Evolutionary conservation across 2,329 filamentous ascomycete species (phyloP).

Genomic region (Graphilbum sp.): DNA sequence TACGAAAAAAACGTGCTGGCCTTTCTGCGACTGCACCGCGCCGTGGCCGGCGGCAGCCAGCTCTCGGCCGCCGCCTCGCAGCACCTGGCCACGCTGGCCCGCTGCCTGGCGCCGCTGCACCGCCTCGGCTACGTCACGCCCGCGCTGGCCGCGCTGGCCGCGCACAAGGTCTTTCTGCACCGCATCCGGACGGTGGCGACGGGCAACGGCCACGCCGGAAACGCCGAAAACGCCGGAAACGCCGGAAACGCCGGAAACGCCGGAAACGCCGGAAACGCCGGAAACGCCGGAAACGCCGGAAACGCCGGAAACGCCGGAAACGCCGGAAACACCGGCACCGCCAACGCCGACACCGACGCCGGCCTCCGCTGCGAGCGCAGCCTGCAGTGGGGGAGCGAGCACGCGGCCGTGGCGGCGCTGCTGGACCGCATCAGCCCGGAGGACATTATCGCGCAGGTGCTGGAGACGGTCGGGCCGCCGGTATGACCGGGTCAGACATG

Average conservation of each 20-base stretch:
- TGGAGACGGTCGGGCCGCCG: constrained; percentile 39
- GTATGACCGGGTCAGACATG: constrained; percentile 20
- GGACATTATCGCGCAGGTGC: constrained; percentile 48
- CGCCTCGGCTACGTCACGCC: constrained; percentile 68
- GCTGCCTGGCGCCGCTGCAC: constrained; percentile 67
- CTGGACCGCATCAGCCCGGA: constrained; percentile 46
- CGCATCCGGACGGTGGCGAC: constrained; percentile 50
- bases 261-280: background rate
- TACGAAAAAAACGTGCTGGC: constrained; percentile 81
- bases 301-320: background rate
- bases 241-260: background rate
- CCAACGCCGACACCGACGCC: background rate
- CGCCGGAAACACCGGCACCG: too few species aligned
- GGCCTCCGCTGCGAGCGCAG: constrained; percentile 52
- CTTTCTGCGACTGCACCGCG: constrained; percentile 77
- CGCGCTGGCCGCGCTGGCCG: constrained; percentile 65
- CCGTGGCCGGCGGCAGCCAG: constrained; percentile 46
- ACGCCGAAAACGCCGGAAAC: background rate
- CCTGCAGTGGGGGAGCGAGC: constrained; percentile 80
- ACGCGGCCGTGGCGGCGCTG: constrained; percentile 49
- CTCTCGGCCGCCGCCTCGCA: constrained; percentile 64
- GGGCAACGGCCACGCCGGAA: constrained; percentile 20
- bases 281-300: background rate
- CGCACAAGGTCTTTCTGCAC: constrained; percentile 77
- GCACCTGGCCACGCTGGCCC: constrained; percentile 54